Conservation (phyloP, 495 filamentous ascomycete species). For the Hyaloscypha hepaticicola region DNA sequence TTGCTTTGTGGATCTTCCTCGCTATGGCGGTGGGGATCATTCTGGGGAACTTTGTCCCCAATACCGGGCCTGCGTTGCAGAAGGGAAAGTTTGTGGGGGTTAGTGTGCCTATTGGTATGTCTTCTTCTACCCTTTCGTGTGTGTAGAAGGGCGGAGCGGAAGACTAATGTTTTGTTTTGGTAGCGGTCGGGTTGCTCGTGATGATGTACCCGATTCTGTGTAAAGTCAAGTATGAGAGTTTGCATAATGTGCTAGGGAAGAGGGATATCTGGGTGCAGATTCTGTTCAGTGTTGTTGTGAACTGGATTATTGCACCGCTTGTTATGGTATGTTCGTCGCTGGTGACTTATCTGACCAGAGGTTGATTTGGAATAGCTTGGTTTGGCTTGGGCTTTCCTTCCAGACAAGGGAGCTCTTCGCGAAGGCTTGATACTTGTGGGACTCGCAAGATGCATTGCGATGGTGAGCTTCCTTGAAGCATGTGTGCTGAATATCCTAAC, state of each 20-base stretch:
- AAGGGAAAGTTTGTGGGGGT: constrained; percentile 72
- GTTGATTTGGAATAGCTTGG: constrained; percentile 47
- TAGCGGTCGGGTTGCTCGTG: constrained; percentile 63
- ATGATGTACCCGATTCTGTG: constrained; percentile 82
- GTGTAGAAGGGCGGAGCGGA: background rate
- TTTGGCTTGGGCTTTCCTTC: constrained; percentile 81
- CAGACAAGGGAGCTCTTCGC: constrained; percentile 65
- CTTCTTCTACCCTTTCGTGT: background rate
- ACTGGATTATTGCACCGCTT: constrained; percentile 89
- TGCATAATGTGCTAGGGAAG: constrained; percentile 66
- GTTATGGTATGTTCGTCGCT: constrained; percentile 64
- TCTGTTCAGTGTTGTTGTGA: constrained; percentile 71
- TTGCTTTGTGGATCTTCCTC: constrained; percentile 83
- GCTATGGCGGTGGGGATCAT: constrained; percentile 81
- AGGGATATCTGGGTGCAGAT: constrained; percentile 75
- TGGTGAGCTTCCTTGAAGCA: constrained; percentile 48
- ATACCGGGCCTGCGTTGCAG: constrained; percentile 60
- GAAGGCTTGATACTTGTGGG: constrained; percentile 78
- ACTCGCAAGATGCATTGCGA: constrained; percentile 77
- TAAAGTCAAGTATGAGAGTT: constrained; percentile 82
- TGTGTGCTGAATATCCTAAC: constrained; percentile 18
- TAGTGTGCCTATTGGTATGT: constrained; percentile 72
- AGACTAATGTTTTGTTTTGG: constrained; percentile 6
- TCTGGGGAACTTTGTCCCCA: constrained; percentile 73
- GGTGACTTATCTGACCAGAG: background rate